These are phyloP conservation scores for Ophiocordyceps camponoti-saundersi DNA, from an alignment of 2,329 filamentous ascomycete species.

Conservation along the genomic window DNA sequence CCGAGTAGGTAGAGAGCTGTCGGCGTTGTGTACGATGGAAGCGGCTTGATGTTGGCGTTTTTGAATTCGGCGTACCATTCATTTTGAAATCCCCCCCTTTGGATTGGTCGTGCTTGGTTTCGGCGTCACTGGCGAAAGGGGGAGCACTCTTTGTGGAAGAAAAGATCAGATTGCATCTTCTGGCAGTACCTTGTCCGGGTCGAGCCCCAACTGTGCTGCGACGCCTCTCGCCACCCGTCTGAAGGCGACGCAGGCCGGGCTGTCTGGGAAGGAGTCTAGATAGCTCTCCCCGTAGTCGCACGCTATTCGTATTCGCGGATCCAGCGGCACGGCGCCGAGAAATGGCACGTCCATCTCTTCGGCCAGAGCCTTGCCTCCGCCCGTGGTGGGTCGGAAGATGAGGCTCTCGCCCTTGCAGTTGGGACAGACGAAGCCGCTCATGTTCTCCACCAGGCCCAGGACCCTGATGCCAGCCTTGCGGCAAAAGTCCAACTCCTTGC, in stretches of 20 bases:
- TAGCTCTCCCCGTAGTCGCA: constrained; percentile 98
- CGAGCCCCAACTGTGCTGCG: constrained; percentile 45
- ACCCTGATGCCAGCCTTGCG: constrained; percentile 81
- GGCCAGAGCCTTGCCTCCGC: constrained; percentile 65
- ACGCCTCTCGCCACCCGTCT: constrained; percentile 63
- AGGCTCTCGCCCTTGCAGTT: constrained; percentile 69
- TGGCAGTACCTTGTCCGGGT: constrained; percentile 34
- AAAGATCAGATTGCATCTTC: constrained; percentile 10
- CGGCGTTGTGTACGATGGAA: background rate
- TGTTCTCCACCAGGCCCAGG: constrained; percentile 88
- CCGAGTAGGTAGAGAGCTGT: constrained; percentile 8
- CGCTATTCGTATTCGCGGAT: constrained; percentile 87
- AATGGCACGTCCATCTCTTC: constrained; percentile 80
- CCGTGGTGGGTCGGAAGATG: constrained; percentile 85
- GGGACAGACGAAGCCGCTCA: constrained; percentile 93
- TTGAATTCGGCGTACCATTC: background rate
- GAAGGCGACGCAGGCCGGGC: constrained; percentile 72
- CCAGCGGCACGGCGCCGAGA: constrained; percentile 75
- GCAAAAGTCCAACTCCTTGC: constrained; percentile 97
- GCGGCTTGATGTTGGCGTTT: background rate
- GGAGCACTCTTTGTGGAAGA: background rate
- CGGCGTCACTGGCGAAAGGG: background rate
- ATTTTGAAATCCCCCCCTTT: background rate
- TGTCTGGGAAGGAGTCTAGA: constrained; percentile 85
- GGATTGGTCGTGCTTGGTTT: background rate